Evolutionary conservation across 2,329 filamentous ascomycete genomes (phyloP).

Genomic region (Colletotrichum sp.): DNA sequence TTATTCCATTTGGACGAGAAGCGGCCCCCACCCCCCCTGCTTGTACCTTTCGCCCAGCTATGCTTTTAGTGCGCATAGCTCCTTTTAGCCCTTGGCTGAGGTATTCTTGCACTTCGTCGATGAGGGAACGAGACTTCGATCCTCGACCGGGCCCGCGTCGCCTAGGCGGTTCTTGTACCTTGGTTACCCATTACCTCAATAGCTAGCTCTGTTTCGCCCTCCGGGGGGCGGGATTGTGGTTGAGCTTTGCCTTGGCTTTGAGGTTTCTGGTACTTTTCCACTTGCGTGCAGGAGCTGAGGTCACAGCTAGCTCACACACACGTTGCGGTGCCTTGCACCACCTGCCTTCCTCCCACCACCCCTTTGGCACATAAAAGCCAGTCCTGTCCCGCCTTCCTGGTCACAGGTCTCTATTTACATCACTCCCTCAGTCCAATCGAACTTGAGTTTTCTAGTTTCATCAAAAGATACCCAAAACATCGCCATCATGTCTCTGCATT

Average conservation of each 20-base stretch:
- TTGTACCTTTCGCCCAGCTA: not conserved
- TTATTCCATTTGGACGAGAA: not conserved
- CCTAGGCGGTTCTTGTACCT: not conserved
- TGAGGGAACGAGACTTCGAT: constrained; percentile 20
- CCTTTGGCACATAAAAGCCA: constrained; percentile 17
- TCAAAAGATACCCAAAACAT: constrained; percentile 13
- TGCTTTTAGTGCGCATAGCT: not conserved
- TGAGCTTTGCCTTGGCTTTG: not conserved
- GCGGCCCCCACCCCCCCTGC: not conserved
- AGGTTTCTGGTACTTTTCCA: not conserved
- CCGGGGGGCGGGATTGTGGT: not conserved
- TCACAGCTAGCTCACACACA: constrained; percentile 15
- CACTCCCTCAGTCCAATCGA: constrained; percentile 3
- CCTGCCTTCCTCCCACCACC: not conserved
- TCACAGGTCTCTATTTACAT: not conserved
- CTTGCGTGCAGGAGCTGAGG: constrained; percentile 16
- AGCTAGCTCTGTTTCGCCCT: constrained; percentile 15
- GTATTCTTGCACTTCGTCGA: not conserved
- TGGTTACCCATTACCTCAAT: not conserved
- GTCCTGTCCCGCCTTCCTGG: constrained; percentile 3
- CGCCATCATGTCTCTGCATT: constrained; percentile 63
- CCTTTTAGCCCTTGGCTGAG: not conserved
- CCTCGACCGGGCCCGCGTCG: not conserved
- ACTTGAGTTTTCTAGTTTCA: not conserved
- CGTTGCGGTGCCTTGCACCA: not conserved